These are phyloP conservation scores for Fusarium acutatum DNA, from an alignment of 2,329 filamentous ascomycete genomes.

Conservation along the genomic window DNA sequence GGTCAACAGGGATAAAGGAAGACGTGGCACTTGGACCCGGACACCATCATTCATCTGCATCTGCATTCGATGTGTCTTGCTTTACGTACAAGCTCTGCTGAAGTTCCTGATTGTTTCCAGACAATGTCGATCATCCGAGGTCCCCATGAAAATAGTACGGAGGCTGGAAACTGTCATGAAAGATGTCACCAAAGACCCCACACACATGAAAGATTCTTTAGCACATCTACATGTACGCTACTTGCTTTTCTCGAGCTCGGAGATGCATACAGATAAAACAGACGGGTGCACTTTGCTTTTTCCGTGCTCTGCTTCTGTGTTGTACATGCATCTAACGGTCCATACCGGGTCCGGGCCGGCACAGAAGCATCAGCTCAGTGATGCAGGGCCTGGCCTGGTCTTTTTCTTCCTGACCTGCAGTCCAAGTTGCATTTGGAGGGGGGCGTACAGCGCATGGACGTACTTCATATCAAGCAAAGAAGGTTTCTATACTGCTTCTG, in stretches of 20 bases:
- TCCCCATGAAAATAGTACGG: not conserved
- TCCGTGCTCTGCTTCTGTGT: not conserved
- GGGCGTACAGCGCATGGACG: slow-evolving; percentile 7
- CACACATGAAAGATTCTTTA: slow-evolving; percentile 8
- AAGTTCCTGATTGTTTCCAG: not conserved
- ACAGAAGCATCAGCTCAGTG: slow-evolving; percentile 9
- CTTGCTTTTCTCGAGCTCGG: not conserved
- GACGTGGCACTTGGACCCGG: slow-evolving; percentile 7
- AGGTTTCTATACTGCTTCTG: slow-evolving; percentile 16
- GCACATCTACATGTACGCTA: not conserved
- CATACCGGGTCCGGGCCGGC: slow-evolving; percentile 27
- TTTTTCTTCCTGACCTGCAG: slow-evolving; percentile 11
- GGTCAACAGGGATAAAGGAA: slow-evolving; percentile 16
- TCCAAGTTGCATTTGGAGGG: not conserved
- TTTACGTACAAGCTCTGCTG: slow-evolving; percentile 14
- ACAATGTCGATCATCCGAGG: not conserved
- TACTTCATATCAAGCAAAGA: not conserved
- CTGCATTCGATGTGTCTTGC: slow-evolving; percentile 7
- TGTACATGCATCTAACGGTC: not conserved
- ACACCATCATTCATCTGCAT: not conserved
- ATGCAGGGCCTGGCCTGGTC: slow-evolving; percentile 29
- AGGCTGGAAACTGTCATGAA: not conserved
- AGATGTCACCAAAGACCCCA: not conserved
- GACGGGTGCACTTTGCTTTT: not conserved
- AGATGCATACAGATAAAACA: not conserved